Conservation (phyloP, 1,284 basidiomycete genomes). For the Athelia psychrophila region DNA sequence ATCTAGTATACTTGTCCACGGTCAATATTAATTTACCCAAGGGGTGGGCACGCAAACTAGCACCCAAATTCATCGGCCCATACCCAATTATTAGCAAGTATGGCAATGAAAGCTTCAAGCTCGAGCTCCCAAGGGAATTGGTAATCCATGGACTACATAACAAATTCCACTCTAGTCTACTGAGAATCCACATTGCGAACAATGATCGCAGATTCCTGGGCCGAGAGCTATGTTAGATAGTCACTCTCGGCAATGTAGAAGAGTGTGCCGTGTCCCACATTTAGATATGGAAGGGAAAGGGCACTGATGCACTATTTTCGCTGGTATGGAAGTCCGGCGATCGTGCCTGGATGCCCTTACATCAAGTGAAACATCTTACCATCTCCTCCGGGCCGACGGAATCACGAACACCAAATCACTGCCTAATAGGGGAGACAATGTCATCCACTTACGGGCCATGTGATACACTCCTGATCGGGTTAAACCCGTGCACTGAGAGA, state of each 20-base stretch:
- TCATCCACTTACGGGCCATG: too few species aligned
- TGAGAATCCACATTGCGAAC: slow-evolving; percentile 26
- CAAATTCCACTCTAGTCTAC: slow-evolving; percentile 28
- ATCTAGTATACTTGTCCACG: slow-evolving; percentile 32
- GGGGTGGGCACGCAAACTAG: slow-evolving; percentile 25
- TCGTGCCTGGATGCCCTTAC: slow-evolving; percentile 24
- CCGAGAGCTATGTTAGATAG: slow-evolving; percentile 9
- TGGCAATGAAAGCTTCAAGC: slow-evolving; percentile 22
- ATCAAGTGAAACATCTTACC: slow-evolving; percentile 16
- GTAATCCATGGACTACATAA: slow-evolving; percentile 24
- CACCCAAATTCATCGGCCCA: slow-evolving; percentile 32
- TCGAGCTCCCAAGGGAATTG: slow-evolving; percentile 23
- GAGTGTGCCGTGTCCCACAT: slow-evolving; percentile 25
- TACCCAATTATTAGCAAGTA: slow-evolving; percentile 23
- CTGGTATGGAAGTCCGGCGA: slow-evolving; percentile 28
- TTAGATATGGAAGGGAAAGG: slow-evolving; percentile 17
- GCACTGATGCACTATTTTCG: slow-evolving; percentile 19
- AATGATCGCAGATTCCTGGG: slow-evolving; percentile 26
- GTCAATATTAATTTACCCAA: slow-evolving; percentile 31
- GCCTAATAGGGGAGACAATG: background rate
- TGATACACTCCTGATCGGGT: too few species aligned
- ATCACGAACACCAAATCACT: background rate
- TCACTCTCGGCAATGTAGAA: slow-evolving; percentile 7
- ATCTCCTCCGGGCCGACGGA: slow-evolving; percentile 16
- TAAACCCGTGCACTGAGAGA: too few species aligned